These are phyloP conservation scores for Pisolithus marmoratus DNA, from an alignment of 768 basidiomycete species.

Conservation along the genomic window DNA sequence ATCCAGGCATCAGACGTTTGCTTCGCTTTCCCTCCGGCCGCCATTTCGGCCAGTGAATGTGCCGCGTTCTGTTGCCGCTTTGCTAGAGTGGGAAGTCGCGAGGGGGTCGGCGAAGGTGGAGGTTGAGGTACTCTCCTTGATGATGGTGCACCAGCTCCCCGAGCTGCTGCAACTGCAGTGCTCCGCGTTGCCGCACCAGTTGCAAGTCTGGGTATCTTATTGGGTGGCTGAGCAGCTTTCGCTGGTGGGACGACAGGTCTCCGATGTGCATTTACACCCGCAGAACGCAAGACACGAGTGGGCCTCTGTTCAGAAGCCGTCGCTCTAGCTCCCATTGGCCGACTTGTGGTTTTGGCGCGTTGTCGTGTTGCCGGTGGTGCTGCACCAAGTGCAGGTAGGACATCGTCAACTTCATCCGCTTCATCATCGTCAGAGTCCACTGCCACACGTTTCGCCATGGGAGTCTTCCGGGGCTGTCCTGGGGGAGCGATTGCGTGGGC, in stretches of 20 bases:
- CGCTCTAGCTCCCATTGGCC: slow-evolving; percentile 39
- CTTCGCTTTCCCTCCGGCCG: slow-evolving; percentile 31
- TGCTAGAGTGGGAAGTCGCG: slow-evolving; percentile 69
- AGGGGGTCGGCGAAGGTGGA: slow-evolving; percentile 66
- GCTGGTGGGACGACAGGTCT: slow-evolving; percentile 43
- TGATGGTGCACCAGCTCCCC: slow-evolving; percentile 24
- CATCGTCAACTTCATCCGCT: slow-evolving; percentile 51
- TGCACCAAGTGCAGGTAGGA: slow-evolving; percentile 55
- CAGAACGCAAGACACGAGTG: slow-evolving; percentile 67
- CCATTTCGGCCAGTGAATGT: slow-evolving; percentile 48
- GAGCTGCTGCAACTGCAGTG: slow-evolving; percentile 37
- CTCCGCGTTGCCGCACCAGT: slow-evolving; percentile 46
- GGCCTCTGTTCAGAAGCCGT: slow-evolving; percentile 70
- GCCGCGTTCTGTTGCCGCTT: slow-evolving; percentile 41
- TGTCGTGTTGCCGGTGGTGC: slow-evolving; percentile 36
- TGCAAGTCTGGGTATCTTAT: slow-evolving; percentile 66
- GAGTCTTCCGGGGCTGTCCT: slow-evolving; percentile 85
- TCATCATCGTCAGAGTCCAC: slow-evolving; percentile 69
- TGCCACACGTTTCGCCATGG: slow-evolving; percentile 64
- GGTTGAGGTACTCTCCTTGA: slow-evolving; percentile 35
- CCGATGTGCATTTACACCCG: slow-evolving; percentile 49
- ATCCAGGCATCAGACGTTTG: slow-evolving; percentile 65
- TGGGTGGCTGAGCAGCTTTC: slow-evolving; percentile 44
- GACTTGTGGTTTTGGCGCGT: slow-evolving; percentile 33
- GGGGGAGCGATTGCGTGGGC: slow-evolving; percentile 71